These are phyloP conservation scores for Lentinula aciculospora DNA, from an alignment of 768 basidiomycete species.

Conservation along the genomic window DNA sequence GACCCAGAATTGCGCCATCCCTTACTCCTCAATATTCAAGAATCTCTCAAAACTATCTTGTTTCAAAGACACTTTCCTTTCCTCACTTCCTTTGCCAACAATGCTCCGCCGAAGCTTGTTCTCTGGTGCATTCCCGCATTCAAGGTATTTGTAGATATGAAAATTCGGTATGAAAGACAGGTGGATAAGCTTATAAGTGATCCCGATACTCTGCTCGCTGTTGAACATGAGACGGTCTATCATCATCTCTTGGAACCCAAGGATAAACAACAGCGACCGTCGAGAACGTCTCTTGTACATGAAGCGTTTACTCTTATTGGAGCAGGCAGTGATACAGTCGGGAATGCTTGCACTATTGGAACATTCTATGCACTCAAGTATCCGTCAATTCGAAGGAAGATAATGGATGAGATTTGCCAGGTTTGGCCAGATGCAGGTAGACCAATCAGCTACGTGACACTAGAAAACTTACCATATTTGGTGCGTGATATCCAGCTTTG, in stretches of 20 bases:
- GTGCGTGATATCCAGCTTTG: slow-evolving; percentile 19
- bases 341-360: slow-evolving; percentile 32
- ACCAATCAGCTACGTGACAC: slow-evolving; percentile 17
- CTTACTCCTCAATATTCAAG: slow-evolving; percentile 25
- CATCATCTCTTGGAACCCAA: slow-evolving; percentile 16
- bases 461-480: slow-evolving; percentile 39
- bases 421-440: slow-evolving; percentile 29
- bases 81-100: slow-evolving; percentile 11
- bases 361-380: slow-evolving; percentile 30
- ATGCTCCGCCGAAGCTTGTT: slow-evolving; percentile 12
- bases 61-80: slow-evolving; percentile 26
- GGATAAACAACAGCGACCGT: background rate
- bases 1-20: slow-evolving; percentile 27
- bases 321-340: slow-evolving; percentile 33
- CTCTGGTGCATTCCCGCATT: slow-evolving; percentile 5
- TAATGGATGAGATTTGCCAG: slow-evolving; percentile 26
- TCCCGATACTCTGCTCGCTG: slow-evolving; percentile 5
- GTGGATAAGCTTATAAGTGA: slow-evolving; percentile 13
- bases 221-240: slow-evolving; percentile 16
- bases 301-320: slow-evolving; percentile 31
- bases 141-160: slow-evolving; percentile 10
- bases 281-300: slow-evolving; percentile 18
- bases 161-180: slow-evolving; percentile 9
- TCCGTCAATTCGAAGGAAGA: slow-evolving; percentile 17
- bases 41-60: slow-evolving; percentile 23